Base-by-base conservation (phyloP, 345 rosid genomes). In the Hibiscus mutabilis region DNA sequence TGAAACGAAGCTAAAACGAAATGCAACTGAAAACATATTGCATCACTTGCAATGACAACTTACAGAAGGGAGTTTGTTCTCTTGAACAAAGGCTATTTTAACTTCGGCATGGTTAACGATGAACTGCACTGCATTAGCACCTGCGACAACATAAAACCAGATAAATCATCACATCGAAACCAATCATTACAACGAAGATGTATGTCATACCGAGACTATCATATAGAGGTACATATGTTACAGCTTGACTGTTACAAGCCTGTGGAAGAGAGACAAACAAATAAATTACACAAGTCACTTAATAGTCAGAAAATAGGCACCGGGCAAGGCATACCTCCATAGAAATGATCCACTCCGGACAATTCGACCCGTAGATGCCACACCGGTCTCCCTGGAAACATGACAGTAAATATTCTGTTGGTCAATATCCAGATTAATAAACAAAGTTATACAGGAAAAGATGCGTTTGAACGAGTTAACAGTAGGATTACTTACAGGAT, bases 101-200 rank as follows among this genome's bases (percentile, higher is more conserved):
- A 95, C 84, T 82, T 92, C 97, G 2, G 99, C 98, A 61, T 95
- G 99, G 70, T 95, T 95, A 51, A 92, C 83, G 80, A 92, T 86
- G 78, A 92, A 95, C 81, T 92, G 97, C 70, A 95, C 96, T 12
- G 98, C 99, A 73, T 90, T 85, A 47, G 94, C 81, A 16, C 99
- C 98, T 95, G 84, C 22, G n/a, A 46, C 15, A 16, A 44, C 19
- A 3, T 22, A 16, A 70, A 59, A 37, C n/a, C 15, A 40, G 37
- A 58, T 44, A 47, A 44, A 25, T 25, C 19, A 51, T 47, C 22
- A 15, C 56, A 14, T 16, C 22, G 6, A 27, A 66, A 66, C 6
- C 21, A 60, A 31, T 33, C 47, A 33, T 8, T 22, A 33, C 14
- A 61, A 47, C 46, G 18, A 44, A 59, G 44, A 6, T 22, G 42